Base-by-base conservation (phyloP, 306 rosid genomes). In the Lupinus albus region DNA sequence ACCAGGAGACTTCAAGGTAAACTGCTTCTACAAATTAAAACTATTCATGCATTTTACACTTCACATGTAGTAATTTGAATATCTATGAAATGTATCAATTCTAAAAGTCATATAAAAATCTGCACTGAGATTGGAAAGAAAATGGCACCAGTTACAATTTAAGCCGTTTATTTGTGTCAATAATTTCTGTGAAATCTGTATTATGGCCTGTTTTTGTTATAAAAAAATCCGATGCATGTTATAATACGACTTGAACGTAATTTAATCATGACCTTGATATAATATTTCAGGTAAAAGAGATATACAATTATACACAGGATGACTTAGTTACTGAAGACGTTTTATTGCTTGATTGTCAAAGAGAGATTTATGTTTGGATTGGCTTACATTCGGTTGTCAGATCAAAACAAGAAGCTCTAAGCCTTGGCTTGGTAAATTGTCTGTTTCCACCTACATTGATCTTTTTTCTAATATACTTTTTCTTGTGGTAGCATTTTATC, bases 1-100 rank as follows among this genome's bases (percentile, higher is more conserved):
- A 82, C 70, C 95, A 92, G 96, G 81, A 86, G 88, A 80, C 83
- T 81, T 89, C 80, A 89, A 89, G 98, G 98, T 89, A 87, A 64
- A 55, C 38, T 64, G 45, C 60, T 67, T 55, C 52, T 45, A 35
- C 72, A 16, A 42, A 32, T 18, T 61, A 10, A 50, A 77, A 42
- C 51, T 52, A 30, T 68, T 64, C 47, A 14, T 70, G 60, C 30
- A 61, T 67, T 42, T 5, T 41, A 15, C 15, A 8, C 14, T n/a
- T 58, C n/a, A 9, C 13, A 9, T 54, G 28, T 49, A 18, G 64
- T 58, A 49, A 47, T 46, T 33, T 49, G 63, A 64, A 53, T 16
- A 44, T 30, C 7, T 20, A 12, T 20, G 25, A 11, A 7, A 36
- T 64, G 13, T 65, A 54, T 32, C 41, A 55, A 13, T 45, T 39